Base-by-base conservation (phyloP, 2,329 filamentous ascomycete species). In the Colletotrichum simmondsii region DNA sequence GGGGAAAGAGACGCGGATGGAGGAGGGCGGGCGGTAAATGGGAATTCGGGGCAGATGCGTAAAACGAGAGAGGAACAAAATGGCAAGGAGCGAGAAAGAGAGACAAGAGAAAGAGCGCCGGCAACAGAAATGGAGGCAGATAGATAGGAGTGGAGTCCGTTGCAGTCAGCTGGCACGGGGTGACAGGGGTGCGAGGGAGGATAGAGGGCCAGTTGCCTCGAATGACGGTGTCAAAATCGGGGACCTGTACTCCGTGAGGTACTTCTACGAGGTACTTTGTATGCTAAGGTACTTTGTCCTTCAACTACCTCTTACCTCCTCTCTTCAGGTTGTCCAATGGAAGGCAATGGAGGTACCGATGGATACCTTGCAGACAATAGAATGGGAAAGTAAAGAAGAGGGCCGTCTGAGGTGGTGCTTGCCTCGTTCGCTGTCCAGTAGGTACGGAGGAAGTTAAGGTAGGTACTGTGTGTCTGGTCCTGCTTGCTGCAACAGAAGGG, bases 61-160 rank as follows among this genome's bases (percentile, higher is more conserved):
- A 72, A 72, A 72, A 61, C 26, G 46, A 68, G 70, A 68, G 70
- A 64, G 49, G 56, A 70, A 61, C 70, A 42, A 56, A 59, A 32
- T n/a, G 49, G 61, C 22, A 49, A 46, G 64, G 68, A 71, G 69
- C 60, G 46, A 65, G 71, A 61, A 65, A 54, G 66, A 69, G 71
- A 71, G 60, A 71, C 35, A 70, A 57, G 62, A 56, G 54, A 65
- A 52, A 56, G 62, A 28, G 35, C 32, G 54, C 28, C 16, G 24
- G 32, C 49, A 28, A 37, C 30, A 56, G 30, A 70, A 66, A 70
- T 69, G 56, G 70, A 72, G 70, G 68, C 56, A 67, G 57, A 67
- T 71, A 73, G 71, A 72, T 72, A 73, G 68, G 68, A 63, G 71
- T 73, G 71, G 71, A 71, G 71, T 71, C 60, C 52, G 62, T 72